Conservation (phyloP, 441 rosid species). For the Pelargonium citronellum region DNA sequence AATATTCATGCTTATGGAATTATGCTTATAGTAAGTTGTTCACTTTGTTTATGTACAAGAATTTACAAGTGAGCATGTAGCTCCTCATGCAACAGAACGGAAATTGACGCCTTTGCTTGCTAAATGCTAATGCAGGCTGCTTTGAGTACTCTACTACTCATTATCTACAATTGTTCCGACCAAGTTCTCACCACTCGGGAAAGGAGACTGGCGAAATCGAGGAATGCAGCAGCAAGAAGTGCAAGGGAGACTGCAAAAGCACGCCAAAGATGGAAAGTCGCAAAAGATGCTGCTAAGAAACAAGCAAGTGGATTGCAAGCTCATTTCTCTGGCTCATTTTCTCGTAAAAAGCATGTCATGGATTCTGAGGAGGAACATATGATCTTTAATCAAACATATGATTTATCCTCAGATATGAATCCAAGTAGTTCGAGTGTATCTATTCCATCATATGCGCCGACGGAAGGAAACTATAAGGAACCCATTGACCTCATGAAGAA, state of each 20-base stretch:
- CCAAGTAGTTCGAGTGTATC: constrained; percentile 30
- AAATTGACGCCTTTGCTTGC: constrained; percentile 17
- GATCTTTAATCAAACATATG: constrained; percentile 44
- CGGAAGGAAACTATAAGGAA: constrained; percentile 52
- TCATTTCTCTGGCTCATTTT: constrained; percentile 71
- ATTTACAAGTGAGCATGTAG: neutral
- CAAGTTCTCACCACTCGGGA: constrained; percentile 87
- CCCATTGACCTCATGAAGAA: neutral
- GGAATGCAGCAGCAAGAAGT: constrained; percentile 84
- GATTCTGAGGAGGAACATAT: constrained; percentile 30
- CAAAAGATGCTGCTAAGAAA: constrained; percentile 77
- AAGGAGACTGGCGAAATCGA: constrained; percentile 66
- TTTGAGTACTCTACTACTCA: constrained; percentile 55
- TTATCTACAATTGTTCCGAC: constrained; percentile 92
- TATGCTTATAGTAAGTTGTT: constrained; percentile 76
- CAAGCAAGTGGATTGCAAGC: constrained; percentile 58
- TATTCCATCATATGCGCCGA: constrained; percentile 27
- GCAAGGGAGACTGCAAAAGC: constrained; percentile 73
- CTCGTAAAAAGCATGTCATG: constrained; percentile 48
- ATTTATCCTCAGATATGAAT: constrained; percentile 42
- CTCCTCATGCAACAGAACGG: neutral
- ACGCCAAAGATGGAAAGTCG: constrained; percentile 80
- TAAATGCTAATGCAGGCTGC: constrained; percentile 55
- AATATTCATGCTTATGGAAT: constrained; percentile 82
- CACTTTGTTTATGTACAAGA: neutral